Conservation (phyloP, 345 rosid species). For the Boechera divaricarpa region DNA sequence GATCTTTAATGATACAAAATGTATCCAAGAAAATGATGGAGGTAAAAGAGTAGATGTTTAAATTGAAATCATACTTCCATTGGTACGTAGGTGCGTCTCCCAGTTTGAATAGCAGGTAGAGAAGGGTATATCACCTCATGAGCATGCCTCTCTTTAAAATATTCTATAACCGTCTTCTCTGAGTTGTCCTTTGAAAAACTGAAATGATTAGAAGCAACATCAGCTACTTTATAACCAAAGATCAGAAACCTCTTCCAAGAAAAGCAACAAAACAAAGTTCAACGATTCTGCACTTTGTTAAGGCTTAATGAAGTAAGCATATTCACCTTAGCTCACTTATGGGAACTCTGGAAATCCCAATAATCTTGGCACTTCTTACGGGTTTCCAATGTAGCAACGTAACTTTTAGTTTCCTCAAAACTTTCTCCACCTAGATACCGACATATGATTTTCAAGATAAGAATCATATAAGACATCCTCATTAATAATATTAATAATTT, state of each 20-base stretch:
- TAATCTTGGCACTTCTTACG: slow-evolving; percentile 49
- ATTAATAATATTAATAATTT: not conserved
- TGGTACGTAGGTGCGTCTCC: slow-evolving; percentile 63
- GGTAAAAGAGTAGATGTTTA: not conserved
- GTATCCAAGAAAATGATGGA: not conserved
- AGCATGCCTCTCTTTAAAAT: slow-evolving; percentile 40
- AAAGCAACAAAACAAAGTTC: not conserved
- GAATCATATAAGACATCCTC: not conserved
- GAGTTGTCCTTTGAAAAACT: slow-evolving; percentile 63
- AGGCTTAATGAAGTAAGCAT: not conserved
- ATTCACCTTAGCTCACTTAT: slow-evolving; percentile 55
- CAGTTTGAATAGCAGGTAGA: slow-evolving; percentile 70
- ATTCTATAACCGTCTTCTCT: slow-evolving; percentile 52
- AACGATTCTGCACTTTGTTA: not conserved
- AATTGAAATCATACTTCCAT: slow-evolving; percentile 67
- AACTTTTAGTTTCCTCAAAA: slow-evolving; percentile 63
- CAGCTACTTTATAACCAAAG: not conserved
- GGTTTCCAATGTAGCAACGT: slow-evolving; percentile 34
- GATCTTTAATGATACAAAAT: not conserved
- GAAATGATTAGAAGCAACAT: slow-evolving; percentile 17
- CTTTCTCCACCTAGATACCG: slow-evolving; percentile 56
- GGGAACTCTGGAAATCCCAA: slow-evolving; percentile 61
- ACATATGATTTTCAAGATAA: slow-evolving; percentile 8
- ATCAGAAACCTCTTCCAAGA: not conserved
- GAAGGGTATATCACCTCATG: slow-evolving; percentile 45